Percentiles rank a stretch among this genome's conserved stretches.
Conservation (phyloP, 176 grass and related monocot genomes). For the Juncus inflexus region DNA sequence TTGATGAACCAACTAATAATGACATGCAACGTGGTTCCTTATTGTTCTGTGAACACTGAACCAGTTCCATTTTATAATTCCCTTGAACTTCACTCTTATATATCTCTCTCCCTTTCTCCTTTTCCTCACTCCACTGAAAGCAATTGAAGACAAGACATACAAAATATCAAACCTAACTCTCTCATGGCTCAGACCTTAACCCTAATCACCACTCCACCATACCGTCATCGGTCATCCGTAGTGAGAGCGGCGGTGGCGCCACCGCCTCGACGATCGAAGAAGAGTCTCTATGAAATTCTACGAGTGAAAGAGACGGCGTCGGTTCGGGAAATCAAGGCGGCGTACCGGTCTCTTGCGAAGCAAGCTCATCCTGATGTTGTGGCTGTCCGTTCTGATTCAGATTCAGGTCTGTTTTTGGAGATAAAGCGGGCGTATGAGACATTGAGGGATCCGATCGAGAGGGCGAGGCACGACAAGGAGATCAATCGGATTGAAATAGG, state of each 20-base stretch:
- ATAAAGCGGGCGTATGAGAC: conserved; percentile 61
- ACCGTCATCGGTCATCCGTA: background rate
- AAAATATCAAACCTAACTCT: conserved; percentile 1
- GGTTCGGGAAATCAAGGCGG: conserved; percentile 52
- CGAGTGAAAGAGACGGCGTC: conserved; percentile 46
- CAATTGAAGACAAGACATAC: background rate
- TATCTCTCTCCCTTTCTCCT: conserved; percentile 19
- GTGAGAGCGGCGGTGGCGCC: background rate
- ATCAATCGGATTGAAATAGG: conserved; percentile 29
- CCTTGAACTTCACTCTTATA: background rate
- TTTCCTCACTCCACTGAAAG: background rate
- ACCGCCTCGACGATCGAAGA: background rate
- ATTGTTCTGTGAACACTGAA: no score
- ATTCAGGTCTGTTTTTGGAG: conserved; percentile 39
- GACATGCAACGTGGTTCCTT: no score
- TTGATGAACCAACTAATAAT: no score
- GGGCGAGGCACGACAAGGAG: conserved; percentile 40
- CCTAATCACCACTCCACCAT: background rate
- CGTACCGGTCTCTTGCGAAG: conserved; percentile 66
- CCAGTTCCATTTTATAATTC: background rate
- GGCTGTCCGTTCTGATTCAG: background rate
- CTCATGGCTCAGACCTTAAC: conserved; percentile 16
- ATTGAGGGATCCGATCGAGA: conserved; percentile 44
- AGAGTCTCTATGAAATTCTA: conserved; percentile 51
- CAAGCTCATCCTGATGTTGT: conserved; percentile 51